These are phyloP conservation scores for Paramecium octaurelia DNA, from an alignment of 73 alveolate species.

Conservation along the genomic window DNA sequence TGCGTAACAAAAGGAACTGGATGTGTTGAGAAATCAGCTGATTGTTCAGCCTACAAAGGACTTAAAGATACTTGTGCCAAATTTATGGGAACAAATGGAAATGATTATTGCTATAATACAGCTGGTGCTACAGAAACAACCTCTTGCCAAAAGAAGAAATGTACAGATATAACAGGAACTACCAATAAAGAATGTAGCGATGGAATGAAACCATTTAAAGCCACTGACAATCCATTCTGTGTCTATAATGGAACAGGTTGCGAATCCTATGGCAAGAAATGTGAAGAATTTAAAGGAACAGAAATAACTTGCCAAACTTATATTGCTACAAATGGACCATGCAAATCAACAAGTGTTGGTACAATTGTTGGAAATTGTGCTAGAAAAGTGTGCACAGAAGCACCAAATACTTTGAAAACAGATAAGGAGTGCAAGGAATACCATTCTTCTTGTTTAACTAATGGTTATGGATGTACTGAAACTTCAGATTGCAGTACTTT, in stretches of 20 bases:
- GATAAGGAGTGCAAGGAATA: background rate
- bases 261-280: background rate
- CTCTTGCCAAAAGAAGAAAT: background rate
- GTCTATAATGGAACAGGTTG: background rate
- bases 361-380: background rate
- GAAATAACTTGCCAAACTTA: background rate
- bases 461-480: conserved; percentile 13
- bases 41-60: conserved; percentile 21
- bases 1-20: conserved; percentile 42
- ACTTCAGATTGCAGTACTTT: background rate
- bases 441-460: background rate
- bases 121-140: background rate
- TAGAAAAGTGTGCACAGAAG: background rate
- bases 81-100: background rate
- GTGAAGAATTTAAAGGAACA: background rate
- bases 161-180: background rate
- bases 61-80: background rate
- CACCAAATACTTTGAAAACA: conserved; percentile 8
- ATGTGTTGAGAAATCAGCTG: background rate
- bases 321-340: background rate
- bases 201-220: background rate
- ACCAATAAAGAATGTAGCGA: background rate
- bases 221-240: background rate
- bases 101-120: background rate
- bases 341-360: background rate